These are phyloP conservation scores for Capillidium heterosporum DNA, from an alignment of 371 early-diverging fungal species.

Conservation along the genomic window DNA sequence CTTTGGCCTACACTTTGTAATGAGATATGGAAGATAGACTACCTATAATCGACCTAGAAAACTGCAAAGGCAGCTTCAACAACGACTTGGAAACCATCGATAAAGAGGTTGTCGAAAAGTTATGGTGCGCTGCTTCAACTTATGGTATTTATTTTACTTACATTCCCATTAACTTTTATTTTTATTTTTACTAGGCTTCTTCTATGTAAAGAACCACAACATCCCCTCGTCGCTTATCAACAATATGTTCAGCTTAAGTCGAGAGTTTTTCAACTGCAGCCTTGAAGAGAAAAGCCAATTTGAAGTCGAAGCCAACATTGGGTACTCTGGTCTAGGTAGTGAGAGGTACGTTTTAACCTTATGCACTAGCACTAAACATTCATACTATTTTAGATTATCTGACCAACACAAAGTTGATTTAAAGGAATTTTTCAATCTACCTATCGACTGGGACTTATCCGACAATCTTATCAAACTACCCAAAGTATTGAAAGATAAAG, in stretches of 20 bases:
- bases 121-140: too few species aligned
- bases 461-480: background rate
- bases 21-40: too few species aligned
- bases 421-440: background rate
- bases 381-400: background rate
- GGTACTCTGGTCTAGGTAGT: background rate
- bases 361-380: background rate
- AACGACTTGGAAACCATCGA: too few species aligned
- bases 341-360: constrained; percentile 8
- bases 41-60: too few species aligned
- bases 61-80: too few species aligned
- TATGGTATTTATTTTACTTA: too few species aligned
- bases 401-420: background rate
- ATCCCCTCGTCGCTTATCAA: background rate
- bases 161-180: too few species aligned
- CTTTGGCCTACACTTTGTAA: too few species aligned
- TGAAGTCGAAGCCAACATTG: background rate
- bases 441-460: background rate
- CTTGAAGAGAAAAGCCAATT: too few species aligned
- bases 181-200: background rate
- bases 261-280: background rate
- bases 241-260: background rate
- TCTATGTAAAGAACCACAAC: background rate
- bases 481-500: background rate
- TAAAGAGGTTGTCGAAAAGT: too few species aligned